phyloP scores from a whole-genome alignment of 805 yeast species.

The Saccharomycopsis fodiens region DNA sequence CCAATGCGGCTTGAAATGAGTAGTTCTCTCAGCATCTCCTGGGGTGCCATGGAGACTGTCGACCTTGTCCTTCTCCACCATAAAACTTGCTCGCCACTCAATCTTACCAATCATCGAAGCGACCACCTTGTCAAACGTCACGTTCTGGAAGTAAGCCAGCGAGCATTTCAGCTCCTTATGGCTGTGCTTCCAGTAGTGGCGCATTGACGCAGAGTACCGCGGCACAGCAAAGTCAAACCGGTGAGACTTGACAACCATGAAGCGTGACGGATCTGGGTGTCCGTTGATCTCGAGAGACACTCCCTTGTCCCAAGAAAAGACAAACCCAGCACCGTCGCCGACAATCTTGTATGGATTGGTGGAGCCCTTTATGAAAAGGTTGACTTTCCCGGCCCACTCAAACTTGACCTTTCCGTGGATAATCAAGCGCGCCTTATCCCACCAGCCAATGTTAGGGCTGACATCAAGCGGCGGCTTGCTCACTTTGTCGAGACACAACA shows the following conservation, averaged over 20 bases:
- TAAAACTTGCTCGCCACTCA: constrained; percentile 68
- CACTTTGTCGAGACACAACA: constrained; percentile 58
- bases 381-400: constrained; percentile 37
- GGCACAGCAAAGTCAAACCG: constrained; percentile 54
- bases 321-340: constrained; percentile 56
- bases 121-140: constrained; percentile 33
- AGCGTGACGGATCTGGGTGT: constrained; percentile 39
- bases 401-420: constrained; percentile 47
- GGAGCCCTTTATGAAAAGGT: constrained; percentile 56
- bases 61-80: constrained; percentile 46
- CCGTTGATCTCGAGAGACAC: constrained; percentile 45
- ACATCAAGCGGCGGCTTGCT: constrained; percentile 67
- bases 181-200: constrained; percentile 3
- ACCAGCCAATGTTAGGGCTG: constrained; percentile 56
- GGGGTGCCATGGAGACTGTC: constrained; percentile 20
- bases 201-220: constrained; percentile 25
- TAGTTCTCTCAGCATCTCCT: constrained; percentile 36
- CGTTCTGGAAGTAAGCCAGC: not conserved
- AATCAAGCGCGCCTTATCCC: constrained; percentile 58
- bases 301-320: constrained; percentile 55
- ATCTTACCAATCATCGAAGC: constrained; percentile 63
- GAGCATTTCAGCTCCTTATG: not conserved
- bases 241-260: constrained; percentile 47
- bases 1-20: constrained; percentile 52
- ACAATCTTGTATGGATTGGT: constrained; percentile 48